Conservation (phyloP, 495 filamentous ascomycete species). For the Daldinia decipiens region DNA sequence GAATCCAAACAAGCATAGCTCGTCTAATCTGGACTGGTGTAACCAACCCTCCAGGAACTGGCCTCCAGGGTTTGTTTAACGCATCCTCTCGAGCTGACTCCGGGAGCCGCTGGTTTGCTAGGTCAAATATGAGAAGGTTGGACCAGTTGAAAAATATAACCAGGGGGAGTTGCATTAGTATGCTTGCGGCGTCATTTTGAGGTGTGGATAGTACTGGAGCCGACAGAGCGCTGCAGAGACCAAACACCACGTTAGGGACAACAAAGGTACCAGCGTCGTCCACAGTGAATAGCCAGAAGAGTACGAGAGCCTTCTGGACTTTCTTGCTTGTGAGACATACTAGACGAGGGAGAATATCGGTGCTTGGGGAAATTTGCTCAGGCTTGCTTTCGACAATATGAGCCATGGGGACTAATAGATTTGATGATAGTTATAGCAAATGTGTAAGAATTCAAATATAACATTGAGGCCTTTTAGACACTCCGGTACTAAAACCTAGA, state of each 20-base stretch:
- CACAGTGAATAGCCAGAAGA: conserved; percentile 3
- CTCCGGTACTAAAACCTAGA: no score
- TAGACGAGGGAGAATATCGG: no score
- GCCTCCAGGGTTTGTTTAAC: conserved; percentile 69
- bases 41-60: conserved; percentile 57
- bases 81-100: conserved; percentile 59
- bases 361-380: no score
- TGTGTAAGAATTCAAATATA: no score
- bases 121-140: conserved; percentile 55
- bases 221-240: conserved; percentile 1
- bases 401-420: no score
- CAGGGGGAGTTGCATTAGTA: conserved; percentile 30
- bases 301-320: background rate
- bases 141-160: conserved; percentile 47
- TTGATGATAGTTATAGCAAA: no score
- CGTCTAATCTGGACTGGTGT: conserved; percentile 50
- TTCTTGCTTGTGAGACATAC: no score
- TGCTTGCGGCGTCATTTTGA: background rate
- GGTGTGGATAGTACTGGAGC: background rate
- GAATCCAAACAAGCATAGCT: conserved; percentile 51
- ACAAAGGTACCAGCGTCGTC: background rate
- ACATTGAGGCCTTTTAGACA: no score
- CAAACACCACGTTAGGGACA: background rate
- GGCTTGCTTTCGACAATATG: no score
- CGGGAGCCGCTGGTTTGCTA: conserved; percentile 63